Conservation (phyloP, 345 rosid species). For the Turritis glabra region DNA sequence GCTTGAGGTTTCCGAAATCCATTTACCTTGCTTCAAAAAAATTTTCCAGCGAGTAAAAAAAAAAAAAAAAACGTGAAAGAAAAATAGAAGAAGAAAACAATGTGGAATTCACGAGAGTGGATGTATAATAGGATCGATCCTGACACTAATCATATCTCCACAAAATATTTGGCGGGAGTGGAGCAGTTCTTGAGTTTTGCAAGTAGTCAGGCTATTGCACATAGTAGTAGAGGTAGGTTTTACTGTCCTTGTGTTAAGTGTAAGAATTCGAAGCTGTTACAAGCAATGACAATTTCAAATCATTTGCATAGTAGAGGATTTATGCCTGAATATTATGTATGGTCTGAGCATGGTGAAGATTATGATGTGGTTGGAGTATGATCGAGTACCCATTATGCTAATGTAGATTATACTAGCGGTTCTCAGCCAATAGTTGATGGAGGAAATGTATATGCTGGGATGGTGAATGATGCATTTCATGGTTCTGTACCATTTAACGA, state of each 20-base stretch:
- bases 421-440: too few species aligned
- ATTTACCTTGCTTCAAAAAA: too few species aligned
- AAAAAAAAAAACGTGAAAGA: neutral
- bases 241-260: neutral
- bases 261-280: neutral
- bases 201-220: neutral
- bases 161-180: neutral
- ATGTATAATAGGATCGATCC: neutral
- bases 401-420: too few species aligned
- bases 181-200: neutral
- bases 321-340: neutral
- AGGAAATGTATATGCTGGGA: too few species aligned
- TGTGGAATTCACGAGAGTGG: neutral
- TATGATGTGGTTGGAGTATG: too few species aligned
- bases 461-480: too few species aligned
- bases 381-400: too few species aligned
- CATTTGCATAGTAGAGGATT: neutral
- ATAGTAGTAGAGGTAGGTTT: neutral
- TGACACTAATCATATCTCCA: neutral
- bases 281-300: neutral
- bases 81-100: neutral
- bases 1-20: too few species aligned
- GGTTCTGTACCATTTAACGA: too few species aligned
- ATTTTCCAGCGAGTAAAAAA: too few species aligned
- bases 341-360: neutral